A percentile compares a stretch with the other conserved stretches of the same genome.
Conservation (phyloP, 2,329 filamentous ascomycete genomes). For the Microdochium trichocladiopsis region DNA sequence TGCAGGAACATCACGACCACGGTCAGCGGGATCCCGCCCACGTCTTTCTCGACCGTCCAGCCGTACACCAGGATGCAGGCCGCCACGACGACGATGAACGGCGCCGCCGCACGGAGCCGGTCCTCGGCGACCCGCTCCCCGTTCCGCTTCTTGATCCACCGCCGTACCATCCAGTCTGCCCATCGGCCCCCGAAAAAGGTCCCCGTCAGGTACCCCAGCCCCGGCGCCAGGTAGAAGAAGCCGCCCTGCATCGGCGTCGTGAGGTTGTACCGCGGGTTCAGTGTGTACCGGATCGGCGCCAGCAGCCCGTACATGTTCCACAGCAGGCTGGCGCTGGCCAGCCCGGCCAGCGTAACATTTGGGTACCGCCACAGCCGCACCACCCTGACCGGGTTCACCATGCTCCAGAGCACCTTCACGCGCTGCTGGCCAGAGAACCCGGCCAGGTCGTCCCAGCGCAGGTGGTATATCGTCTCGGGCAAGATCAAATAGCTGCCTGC, state of each 20-base stretch:
- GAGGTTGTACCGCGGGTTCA: conserved; percentile 64
- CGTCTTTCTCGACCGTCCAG: conserved; percentile 40
- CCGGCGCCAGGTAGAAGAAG: conserved; percentile 64
- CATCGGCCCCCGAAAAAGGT: conserved; percentile 55
- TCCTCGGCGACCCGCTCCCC: conserved; percentile 62
- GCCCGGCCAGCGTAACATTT: conserved; percentile 54
- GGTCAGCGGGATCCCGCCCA: conserved; percentile 50
- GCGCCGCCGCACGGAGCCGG: conserved; percentile 52
- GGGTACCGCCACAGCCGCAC: conserved; percentile 59
- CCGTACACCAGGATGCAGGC: conserved; percentile 59
- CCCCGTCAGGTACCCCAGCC: conserved; percentile 56
- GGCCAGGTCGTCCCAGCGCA: conserved; percentile 53
- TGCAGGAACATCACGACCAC: conserved; percentile 70
- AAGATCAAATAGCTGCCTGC: conserved; percentile 58
- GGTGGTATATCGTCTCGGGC: conserved; percentile 65
- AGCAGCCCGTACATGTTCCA: conserved; percentile 64
- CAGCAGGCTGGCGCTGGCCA: conserved; percentile 56
- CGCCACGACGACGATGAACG: conserved; percentile 55
- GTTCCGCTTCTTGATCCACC: conserved; percentile 27
- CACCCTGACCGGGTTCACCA: conserved; percentile 61
- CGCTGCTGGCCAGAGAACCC: conserved; percentile 44
- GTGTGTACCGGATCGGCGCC: conserved; percentile 57
- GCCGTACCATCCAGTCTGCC: conserved; percentile 30
- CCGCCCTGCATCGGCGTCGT: conserved; percentile 54
- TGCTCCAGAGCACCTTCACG: conserved; percentile 46